Evolutionary conservation across 2,329 filamentous ascomycete species (phyloP), one percentile per base, ranked within the genome.

Genomic region (Penicillium sumatraense): DNA sequence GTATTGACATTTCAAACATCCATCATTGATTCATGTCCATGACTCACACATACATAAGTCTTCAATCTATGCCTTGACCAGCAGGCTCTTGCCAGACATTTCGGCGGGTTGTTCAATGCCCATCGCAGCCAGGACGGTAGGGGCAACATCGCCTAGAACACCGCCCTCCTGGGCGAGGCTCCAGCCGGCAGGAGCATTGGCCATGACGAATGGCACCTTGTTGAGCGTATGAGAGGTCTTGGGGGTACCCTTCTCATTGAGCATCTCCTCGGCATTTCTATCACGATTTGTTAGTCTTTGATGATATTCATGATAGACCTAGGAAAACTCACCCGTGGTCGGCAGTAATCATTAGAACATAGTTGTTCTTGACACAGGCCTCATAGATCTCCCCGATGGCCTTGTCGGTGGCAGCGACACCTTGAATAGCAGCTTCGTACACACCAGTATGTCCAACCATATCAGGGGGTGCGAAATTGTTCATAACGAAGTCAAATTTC

Each of bases 391-490:
- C 86, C 68, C 91, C 92, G 68, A 99, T 99, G 51, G 90, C 93
- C 81, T 89, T 90, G 77, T 99, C 95, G 11, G 95, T 99, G 64
- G 93, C 88, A 64, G 87, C 83, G 66, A 89, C 89, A 67, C 88
- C 95, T 70, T 95, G 73, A 60, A 99, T 88, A 54, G 95, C 95
- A 26, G 95, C 93, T 68, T 98, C 89, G 79, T 98, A 98, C 57
- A 96, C 92, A 72, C 95, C 95, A 10, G 95, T 99, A 81, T 99
- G 95, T 66, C 95, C 95, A 63, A 99, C 95, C 95, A 99, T 99
- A 80, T 99, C 95, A 16, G 95, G 95, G 38, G 95, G 95, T 38
- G 95, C 95, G 78, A 99, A 98, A 86, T 99, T 99, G 87, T 98
- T 97, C 95, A 99, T 99, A 76, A 99, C 83, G 72, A 99, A 98